Conservation (phyloP, 306 rosid species). For the Cucumis hystrix region DNA sequence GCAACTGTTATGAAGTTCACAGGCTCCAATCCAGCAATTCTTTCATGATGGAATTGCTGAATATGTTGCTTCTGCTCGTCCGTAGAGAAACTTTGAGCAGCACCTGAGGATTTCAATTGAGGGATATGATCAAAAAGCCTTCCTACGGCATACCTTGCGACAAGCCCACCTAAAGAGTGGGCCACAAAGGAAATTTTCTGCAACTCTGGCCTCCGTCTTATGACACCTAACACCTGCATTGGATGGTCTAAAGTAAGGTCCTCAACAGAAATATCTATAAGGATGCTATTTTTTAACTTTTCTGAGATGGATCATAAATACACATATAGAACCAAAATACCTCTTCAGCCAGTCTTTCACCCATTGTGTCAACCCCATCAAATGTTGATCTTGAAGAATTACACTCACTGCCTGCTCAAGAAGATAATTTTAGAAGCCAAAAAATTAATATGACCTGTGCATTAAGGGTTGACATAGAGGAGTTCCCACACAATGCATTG, state of each 20-base stretch:
- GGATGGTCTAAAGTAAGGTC: background rate
- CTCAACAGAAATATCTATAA: background rate
- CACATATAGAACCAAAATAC: slow-evolving; percentile 40
- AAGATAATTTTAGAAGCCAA: slow-evolving; percentile 12
- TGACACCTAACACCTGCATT: slow-evolving; percentile 58
- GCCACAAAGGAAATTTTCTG: slow-evolving; percentile 87
- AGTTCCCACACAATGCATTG: background rate
- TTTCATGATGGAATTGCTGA: slow-evolving; percentile 30
- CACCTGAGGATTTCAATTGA: slow-evolving; percentile 17
- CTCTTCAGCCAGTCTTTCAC: slow-evolving; percentile 89
- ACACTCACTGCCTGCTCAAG: slow-evolving; percentile 79
- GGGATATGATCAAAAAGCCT: slow-evolving; percentile 42
- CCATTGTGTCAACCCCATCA: slow-evolving; percentile 93
- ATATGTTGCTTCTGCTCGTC: slow-evolving; percentile 28
- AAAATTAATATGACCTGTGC: background rate
- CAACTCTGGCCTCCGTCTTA: slow-evolving; percentile 47
- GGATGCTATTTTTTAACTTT: background rate
- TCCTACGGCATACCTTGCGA: slow-evolving; percentile 89
- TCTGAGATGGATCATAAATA: background rate
- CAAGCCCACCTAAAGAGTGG: slow-evolving; percentile 92
- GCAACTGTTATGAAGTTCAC: slow-evolving; percentile 87
- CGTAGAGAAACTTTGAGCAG: slow-evolving; percentile 11
- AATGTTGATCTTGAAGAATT: slow-evolving; percentile 69
- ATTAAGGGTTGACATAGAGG: background rate
- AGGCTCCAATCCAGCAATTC: slow-evolving; percentile 79